Evolutionary conservation across 495 filamentous ascomycete species (phyloP).

Genomic region (Hamigera avellanea): DNA sequence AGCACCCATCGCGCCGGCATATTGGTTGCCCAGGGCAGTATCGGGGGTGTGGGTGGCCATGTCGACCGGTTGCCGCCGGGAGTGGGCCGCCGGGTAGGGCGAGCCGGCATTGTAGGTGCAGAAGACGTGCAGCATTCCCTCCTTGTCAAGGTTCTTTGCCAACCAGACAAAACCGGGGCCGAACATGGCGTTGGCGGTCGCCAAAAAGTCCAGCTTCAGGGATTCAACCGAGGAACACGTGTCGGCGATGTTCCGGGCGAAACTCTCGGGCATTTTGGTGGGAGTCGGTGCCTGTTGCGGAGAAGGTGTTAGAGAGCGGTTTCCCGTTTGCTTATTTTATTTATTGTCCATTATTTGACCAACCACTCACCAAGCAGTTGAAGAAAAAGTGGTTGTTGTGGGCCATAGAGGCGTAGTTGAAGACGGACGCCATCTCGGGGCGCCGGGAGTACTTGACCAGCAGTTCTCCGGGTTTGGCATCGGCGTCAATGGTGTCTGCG

Average conservation of each 20-base stretch:
- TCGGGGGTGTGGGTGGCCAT: slow-evolving; percentile 55
- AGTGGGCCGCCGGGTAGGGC: slow-evolving; percentile 75
- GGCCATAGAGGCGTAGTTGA: slow-evolving; percentile 94
- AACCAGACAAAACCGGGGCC: slow-evolving; percentile 97
- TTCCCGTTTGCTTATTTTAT: neutral
- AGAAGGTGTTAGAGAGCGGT: neutral
- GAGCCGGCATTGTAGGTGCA: slow-evolving; percentile 86
- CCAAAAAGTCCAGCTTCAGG: slow-evolving; percentile 64
- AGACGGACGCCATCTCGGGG: slow-evolving; percentile 60
- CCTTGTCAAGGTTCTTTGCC: slow-evolving; percentile 41
- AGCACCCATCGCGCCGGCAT: slow-evolving; percentile 39
- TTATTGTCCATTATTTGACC: too few relatives aligned
- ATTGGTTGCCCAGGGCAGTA: slow-evolving; percentile 26
- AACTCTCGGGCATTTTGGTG: slow-evolving; percentile 39
- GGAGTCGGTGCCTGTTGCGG: slow-evolving; percentile 30
- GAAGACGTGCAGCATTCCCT: slow-evolving; percentile 58
- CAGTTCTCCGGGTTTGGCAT: slow-evolving; percentile 50
- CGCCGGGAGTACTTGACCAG: slow-evolving; percentile 68
- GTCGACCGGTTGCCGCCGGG: slow-evolving; percentile 67
- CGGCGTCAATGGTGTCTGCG: slow-evolving; percentile 44
- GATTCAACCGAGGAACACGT: slow-evolving; percentile 75
- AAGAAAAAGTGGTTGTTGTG: slow-evolving; percentile 98
- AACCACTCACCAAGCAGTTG: slow-evolving; percentile 40
- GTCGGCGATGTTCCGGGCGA: slow-evolving; percentile 37
- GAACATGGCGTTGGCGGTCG: slow-evolving; percentile 84